phyloP scores from a whole-genome alignment of 1,284 basidiomycete genomes.

The Leccinum huronense region DNA sequence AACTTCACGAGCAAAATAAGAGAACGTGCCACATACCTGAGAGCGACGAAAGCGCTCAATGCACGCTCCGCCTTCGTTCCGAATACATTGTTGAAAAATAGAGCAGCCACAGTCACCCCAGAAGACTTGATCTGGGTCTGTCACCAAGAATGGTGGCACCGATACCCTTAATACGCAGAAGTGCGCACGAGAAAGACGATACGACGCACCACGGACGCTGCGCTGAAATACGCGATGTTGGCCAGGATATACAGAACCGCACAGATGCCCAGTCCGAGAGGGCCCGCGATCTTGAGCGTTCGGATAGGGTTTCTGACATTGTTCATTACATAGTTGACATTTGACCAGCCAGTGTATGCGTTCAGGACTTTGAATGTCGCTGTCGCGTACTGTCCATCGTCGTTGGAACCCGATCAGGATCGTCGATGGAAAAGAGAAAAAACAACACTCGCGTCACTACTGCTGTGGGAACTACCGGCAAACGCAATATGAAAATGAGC shows the following conservation, averaged over 20 bases:
- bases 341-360: conserved; percentile 55
- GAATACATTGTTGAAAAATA: conserved; percentile 58
- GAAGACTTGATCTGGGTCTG: conserved; percentile 45
- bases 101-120: conserved; percentile 49
- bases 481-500: conserved; percentile 51
- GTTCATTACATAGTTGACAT: conserved; percentile 53
- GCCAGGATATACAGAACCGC: conserved; percentile 49
- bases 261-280: conserved; percentile 49
- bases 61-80: conserved; percentile 47
- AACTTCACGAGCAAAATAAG: neutral
- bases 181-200: too few relatives aligned
- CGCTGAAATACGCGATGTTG: conserved; percentile 54
- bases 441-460: conserved; percentile 38
- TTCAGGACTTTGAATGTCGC: conserved; percentile 59
- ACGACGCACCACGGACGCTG: conserved; percentile 22
- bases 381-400: conserved; percentile 47
- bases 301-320: conserved; percentile 52
- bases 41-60: conserved; percentile 50
- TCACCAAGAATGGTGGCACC: neutral
- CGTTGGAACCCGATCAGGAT: neutral
- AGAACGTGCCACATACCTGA: conserved; percentile 38
- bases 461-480: conserved; percentile 46
- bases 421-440: neutral
- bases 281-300: conserved; percentile 55
- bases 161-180: neutral